Evolutionary conservation across 2,329 filamentous ascomycete genomes (phyloP).

Genomic region (Neofusicoccum cordaticola): DNA sequence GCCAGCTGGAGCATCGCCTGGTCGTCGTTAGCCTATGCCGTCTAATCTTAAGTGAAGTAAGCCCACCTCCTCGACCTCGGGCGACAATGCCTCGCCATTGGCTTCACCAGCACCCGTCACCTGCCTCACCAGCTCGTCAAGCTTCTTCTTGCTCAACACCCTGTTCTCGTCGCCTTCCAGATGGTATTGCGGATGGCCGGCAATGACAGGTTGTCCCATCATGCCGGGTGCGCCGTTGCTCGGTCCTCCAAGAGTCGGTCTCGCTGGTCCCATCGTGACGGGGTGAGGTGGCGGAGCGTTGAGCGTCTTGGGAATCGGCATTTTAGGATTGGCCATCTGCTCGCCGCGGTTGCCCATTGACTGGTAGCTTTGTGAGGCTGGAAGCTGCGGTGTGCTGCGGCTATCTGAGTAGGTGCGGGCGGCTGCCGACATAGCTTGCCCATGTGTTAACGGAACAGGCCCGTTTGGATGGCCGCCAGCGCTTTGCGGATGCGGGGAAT

Average conservation of each 20-base stretch:
- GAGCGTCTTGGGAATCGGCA: constrained; percentile 80
- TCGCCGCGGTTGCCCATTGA: constrained; percentile 35
- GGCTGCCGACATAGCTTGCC: constrained; percentile 44
- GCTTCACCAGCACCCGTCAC: constrained; percentile 79
- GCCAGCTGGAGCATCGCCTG: constrained; percentile 71
- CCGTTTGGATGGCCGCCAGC: constrained; percentile 25
- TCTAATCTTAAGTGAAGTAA: background rate
- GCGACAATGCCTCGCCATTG: constrained; percentile 74
- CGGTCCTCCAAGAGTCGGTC: constrained; percentile 81
- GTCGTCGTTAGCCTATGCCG: constrained; percentile 21
- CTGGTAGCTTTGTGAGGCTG: constrained; percentile 31
- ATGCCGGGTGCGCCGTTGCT: constrained; percentile 74
- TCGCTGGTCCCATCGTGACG: constrained; percentile 66
- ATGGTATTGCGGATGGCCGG: constrained; percentile 77
- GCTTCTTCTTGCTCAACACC: constrained; percentile 94
- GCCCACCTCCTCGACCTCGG: constrained; percentile 91
- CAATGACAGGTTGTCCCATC: constrained; percentile 81
- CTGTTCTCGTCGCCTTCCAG: constrained; percentile 90
- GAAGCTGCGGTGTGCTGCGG: constrained; percentile 31
- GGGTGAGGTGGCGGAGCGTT: constrained; percentile 69
- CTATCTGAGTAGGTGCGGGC: constrained; percentile 36
- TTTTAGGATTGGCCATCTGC: constrained; percentile 57
- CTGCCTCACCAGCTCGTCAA: constrained; percentile 91
- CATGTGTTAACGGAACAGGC: constrained; percentile 42
- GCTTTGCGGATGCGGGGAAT: constrained; percentile 37